These are phyloP conservation scores for Xenoacremonium recifei DNA, from an alignment of 2,329 filamentous ascomycete genomes.

Conservation along the genomic window DNA sequence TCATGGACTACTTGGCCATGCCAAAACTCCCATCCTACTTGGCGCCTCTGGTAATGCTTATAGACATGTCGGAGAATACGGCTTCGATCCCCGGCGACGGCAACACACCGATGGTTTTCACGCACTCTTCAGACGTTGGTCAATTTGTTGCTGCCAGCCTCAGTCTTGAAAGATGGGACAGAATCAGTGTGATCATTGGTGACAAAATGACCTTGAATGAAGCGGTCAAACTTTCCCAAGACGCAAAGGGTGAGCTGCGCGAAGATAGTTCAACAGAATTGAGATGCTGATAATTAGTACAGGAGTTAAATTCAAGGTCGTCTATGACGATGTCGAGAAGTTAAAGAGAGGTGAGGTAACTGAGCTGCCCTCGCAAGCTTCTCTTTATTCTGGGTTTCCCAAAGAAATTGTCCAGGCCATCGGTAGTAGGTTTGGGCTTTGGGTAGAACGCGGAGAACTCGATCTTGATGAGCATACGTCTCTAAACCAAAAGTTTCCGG, in stretches of 20 bases:
- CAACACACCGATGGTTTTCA: conserved; percentile 40
- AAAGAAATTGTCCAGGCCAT: conserved; percentile 5
- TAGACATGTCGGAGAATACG: conserved; percentile 41
- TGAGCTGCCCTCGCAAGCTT: conserved; percentile 3
- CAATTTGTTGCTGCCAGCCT: conserved; percentile 41
- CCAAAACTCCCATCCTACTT: conserved; percentile 37
- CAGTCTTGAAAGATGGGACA: conserved; percentile 41
- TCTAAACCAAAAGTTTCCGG: conserved; percentile 2
- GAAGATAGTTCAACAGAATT: too few relatives aligned
- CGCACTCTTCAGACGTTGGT: conserved; percentile 47
- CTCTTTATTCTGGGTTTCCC: conserved; percentile 3
- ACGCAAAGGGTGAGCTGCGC: too few relatives aligned
- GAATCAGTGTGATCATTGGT: conserved; percentile 31
- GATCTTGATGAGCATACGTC: neutral
- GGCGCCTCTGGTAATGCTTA: conserved; percentile 35
- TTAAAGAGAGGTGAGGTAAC: conserved; percentile 3
- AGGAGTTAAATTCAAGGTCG: conserved; percentile 3
- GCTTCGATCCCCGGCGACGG: conserved; percentile 52
- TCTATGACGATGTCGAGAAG: conserved; percentile 3
- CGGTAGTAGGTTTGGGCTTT: neutral
- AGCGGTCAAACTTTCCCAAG: too few relatives aligned
- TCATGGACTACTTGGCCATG: conserved; percentile 43
- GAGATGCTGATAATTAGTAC: too few relatives aligned
- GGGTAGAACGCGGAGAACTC: conserved; percentile 1
- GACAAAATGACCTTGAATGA: conserved; percentile 43